phyloP scores from a whole-genome alignment of 202 grass and related monocot species.

The Miscanthus sacchariflorus region DNA sequence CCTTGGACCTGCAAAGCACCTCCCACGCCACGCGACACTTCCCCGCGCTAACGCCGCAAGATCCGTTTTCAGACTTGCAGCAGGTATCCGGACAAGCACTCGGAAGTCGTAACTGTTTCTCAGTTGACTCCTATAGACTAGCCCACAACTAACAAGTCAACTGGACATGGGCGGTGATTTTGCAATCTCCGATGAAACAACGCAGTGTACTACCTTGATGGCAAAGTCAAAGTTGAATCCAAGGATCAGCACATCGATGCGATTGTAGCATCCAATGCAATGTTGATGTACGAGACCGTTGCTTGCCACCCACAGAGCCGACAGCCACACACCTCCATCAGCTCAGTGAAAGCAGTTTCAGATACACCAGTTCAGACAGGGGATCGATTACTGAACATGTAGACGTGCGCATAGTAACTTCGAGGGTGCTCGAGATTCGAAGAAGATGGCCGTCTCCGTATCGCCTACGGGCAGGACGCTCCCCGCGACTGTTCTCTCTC shows the following conservation, averaged over 20 bases:
- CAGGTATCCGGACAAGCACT: background rate
- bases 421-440: too few relatives aligned
- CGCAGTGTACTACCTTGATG: slow-evolving; percentile 57
- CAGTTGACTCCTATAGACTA: background rate
- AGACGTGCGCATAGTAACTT: too few relatives aligned
- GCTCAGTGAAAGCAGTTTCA: too few relatives aligned
- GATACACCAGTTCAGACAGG: too few relatives aligned
- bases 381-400: too few relatives aligned
- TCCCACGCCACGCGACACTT: too few relatives aligned
- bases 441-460: too few relatives aligned
- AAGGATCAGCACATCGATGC: slow-evolving; percentile 56
- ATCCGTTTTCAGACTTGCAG: slow-evolving; percentile 36
- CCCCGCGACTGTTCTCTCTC: too few relatives aligned
- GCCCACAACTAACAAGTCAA: background rate
- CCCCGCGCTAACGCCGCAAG: slow-evolving; percentile 20
- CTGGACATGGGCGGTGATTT: slow-evolving; percentile 18
- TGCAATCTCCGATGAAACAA: slow-evolving; percentile 21
- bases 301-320: slow-evolving; percentile 87
- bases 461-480: too few relatives aligned
- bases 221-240: slow-evolving; percentile 79
- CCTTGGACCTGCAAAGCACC: too few relatives aligned
- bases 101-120: background rate
- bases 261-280: slow-evolving; percentile 83
- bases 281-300: slow-evolving; percentile 73
- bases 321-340: slow-evolving; percentile 40